phyloP scores from a whole-genome alignment of 1,284 basidiomycete genomes.

The Sanghuangporus sanghuang region DNA sequence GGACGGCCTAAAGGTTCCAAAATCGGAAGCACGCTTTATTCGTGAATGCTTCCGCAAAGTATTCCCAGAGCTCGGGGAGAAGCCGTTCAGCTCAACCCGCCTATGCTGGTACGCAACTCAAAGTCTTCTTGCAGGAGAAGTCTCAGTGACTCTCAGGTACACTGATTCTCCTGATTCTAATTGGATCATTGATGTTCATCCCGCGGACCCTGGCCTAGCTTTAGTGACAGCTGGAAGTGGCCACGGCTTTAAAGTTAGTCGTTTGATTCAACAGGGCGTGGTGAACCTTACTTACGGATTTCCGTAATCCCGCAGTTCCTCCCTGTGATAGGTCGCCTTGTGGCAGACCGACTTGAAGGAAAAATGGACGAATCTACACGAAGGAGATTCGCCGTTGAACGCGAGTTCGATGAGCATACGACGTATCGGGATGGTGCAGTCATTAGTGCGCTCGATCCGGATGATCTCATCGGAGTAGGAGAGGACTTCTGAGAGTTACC shows the following conservation, averaged over 20 bases:
- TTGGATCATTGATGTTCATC: constrained; percentile 73
- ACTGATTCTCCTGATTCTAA: constrained; percentile 72
- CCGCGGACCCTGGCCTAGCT: constrained; percentile 50
- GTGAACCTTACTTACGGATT: not conserved
- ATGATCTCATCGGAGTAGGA: constrained; percentile 43
- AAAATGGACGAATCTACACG: constrained; percentile 46
- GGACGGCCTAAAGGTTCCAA: constrained; percentile 62
- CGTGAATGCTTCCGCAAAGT: constrained; percentile 48
- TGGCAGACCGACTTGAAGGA: constrained; percentile 67
- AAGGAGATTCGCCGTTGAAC: constrained; percentile 50
- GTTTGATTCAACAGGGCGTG: not conserved
- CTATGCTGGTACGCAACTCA: constrained; percentile 67
- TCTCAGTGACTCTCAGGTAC: constrained; percentile 44
- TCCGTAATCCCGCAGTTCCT: constrained; percentile 56
- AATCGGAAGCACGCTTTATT: constrained; percentile 41
- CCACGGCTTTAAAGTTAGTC: constrained; percentile 73
- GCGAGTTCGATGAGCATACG: constrained; percentile 28
- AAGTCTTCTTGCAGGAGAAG: not conserved
- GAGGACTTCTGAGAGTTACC: constrained; percentile 26
- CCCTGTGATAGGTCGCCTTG: constrained; percentile 73
- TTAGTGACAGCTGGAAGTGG: constrained; percentile 78
- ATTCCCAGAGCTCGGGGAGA: constrained; percentile 69
- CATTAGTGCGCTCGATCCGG: constrained; percentile 33
- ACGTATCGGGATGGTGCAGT: constrained; percentile 29
- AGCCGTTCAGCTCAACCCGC: constrained; percentile 62